Evolutionary conservation across 208 protist species (phyloP).

Genomic region (Blechomonas ayalai): DNA sequence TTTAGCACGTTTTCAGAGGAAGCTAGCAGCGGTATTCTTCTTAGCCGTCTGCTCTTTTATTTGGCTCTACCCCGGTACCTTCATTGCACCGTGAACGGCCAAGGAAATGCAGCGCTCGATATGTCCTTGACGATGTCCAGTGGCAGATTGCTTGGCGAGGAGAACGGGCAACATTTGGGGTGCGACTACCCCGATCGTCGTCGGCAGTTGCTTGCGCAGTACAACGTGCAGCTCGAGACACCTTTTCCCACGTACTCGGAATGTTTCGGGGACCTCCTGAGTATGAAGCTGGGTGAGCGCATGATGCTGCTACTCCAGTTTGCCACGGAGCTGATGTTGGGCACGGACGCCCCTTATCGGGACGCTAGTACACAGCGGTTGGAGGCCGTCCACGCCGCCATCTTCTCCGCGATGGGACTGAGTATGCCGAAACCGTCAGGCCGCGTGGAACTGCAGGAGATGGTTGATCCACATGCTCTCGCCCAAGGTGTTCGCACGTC

Average conservation of each 20-base stretch:
- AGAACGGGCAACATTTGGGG: conserved; percentile 2
- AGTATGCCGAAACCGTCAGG: conserved; percentile 13
- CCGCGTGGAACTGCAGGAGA: conserved; percentile 58
- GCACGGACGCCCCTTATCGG: conserved; percentile 19
- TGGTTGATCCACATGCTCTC: conserved; percentile 71
- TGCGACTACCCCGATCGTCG: conserved; percentile 42
- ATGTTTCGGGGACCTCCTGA: conserved; percentile 80
- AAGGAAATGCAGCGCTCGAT: neutral
- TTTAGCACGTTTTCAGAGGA: conserved; percentile 78
- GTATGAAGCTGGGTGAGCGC: conserved; percentile 35
- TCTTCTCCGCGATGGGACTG: conserved; percentile 16
- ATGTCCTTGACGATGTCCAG: neutral
- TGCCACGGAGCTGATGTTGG: conserved; percentile 70
- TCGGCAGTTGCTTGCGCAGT: conserved; percentile 60
- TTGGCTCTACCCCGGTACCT: conserved; percentile 79
- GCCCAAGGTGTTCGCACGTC: conserved; percentile 51
- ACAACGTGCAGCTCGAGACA: conserved; percentile 74
- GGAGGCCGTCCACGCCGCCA: conserved; percentile 10
- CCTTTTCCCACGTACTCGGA: conserved; percentile 82
- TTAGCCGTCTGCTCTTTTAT: conserved; percentile 86
- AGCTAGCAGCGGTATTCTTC: conserved; percentile 61
- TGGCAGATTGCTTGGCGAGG: too few relatives aligned
- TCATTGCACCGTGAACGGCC: conserved; percentile 24
- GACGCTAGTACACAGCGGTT: conserved; percentile 15
- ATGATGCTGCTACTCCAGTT: conserved; percentile 80